Evolutionary conservation across 108 stramenopile species (phyloP), one percentile per base, ranked within the genome.

Genomic region (Cyclostephanos invisitatus): DNA sequence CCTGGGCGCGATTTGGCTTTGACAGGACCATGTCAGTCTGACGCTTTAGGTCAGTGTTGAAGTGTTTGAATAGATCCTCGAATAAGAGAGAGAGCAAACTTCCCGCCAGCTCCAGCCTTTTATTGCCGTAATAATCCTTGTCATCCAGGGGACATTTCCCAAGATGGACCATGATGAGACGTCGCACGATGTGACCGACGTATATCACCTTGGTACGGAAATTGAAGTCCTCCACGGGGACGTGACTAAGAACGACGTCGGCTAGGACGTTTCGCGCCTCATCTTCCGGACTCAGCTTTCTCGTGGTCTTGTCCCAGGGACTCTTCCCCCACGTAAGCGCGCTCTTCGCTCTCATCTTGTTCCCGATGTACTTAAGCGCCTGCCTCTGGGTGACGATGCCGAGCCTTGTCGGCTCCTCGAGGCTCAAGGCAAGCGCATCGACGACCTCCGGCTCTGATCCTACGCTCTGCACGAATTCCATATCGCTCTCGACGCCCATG

Each of bases 61-160:
- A 97, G 20, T 94, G 84, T 82, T 98, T 98, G 91, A 99, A 98
- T 36, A 98, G 81, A 85, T 98, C 98, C 68, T 98, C 98, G 83
- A 99, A 99, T 28, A 99, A 84, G 8, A 98, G 83, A 5, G 94
- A 91, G 9, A 99, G 79, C 37, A 98, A 84, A 80, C 93, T 97
- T 5, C 99, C 99, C 0, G 99, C 99, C 53, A 98, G 83, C 84
- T 99, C 99, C 61, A 99, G 79, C 14, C 99, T 82, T 75, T 98
- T 99, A 79, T 99, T 99, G 15, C 97, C 98, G 69, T 98, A 98
- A 77, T 98, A 98, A 85, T 98, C 98, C 72, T 97, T 96, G 69
- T 97, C 99, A 75, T 99, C 99, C 59, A 98, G 75, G 12, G 86
- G 68, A 68, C 82, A 73, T 60, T 93, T 94, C 36, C 97, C 97